Conservation (phyloP, 495 filamentous ascomycete genomes). For the Aspergillus coremiiformis region DNA sequence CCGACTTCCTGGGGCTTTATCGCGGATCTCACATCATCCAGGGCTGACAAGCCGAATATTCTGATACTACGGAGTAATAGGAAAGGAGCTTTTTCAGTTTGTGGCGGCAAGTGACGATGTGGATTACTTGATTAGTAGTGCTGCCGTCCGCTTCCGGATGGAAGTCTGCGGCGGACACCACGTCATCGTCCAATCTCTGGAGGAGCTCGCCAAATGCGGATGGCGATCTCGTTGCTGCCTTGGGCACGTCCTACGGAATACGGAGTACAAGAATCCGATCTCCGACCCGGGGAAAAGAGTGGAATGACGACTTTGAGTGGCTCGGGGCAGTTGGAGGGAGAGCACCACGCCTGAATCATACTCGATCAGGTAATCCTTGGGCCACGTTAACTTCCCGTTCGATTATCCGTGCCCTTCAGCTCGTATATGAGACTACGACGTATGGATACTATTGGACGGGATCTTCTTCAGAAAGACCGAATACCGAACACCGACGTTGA, state of each 20-base stretch:
- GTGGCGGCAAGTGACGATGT: slow-evolving; percentile 66
- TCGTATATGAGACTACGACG: too few relatives aligned
- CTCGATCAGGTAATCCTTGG: too few relatives aligned
- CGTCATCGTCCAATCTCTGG: slow-evolving; percentile 52
- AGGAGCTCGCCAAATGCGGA: slow-evolving; percentile 51
- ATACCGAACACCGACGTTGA: too few relatives aligned
- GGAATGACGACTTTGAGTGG: slow-evolving; percentile 68
- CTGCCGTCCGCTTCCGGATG: slow-evolving; percentile 58
- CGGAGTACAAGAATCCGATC: neutral
- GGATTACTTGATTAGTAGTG: slow-evolving; percentile 62
- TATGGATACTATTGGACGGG: too few relatives aligned
- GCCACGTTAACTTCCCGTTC: too few relatives aligned
- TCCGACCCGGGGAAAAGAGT: slow-evolving; percentile 39
- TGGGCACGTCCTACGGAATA: slow-evolving; percentile 69
- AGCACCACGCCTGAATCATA: too few relatives aligned
- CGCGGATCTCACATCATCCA: slow-evolving; percentile 20
- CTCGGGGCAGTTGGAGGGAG: slow-evolving; percentile 35
- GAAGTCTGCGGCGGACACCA: slow-evolving; percentile 69
- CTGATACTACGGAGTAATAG: neutral
- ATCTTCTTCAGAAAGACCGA: too few relatives aligned
- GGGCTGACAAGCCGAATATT: neutral
- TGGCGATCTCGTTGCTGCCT: slow-evolving; percentile 46
- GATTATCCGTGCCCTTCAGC: too few relatives aligned
- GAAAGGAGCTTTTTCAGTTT: slow-evolving; percentile 63
- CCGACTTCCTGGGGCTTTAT: slow-evolving; percentile 60